phyloP scores from a whole-genome alignment of 2,329 filamentous ascomycete species.

The Calonectria crousiana region DNA sequence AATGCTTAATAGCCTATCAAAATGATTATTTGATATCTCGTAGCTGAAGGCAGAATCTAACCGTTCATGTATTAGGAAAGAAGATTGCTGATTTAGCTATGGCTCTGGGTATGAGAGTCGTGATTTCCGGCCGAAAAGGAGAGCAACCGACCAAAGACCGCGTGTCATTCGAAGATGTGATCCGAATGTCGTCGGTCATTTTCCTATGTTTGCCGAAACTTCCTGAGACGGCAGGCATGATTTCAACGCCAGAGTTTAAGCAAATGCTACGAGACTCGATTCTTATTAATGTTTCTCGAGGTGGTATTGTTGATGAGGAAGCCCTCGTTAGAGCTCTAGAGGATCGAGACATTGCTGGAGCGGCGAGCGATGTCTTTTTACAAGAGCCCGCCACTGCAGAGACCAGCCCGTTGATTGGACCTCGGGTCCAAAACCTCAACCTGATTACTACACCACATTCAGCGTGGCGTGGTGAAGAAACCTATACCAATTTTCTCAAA shows the following conservation, averaged over 20 bases:
- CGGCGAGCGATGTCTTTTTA: slow-evolving; percentile 10
- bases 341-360: slow-evolving; percentile 1
- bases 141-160: not conserved
- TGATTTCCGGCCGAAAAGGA: not conserved
- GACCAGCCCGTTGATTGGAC: not conserved
- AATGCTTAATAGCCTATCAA: not conserved
- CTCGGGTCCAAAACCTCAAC: not conserved
- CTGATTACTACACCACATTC: slow-evolving; percentile 1
- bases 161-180: slow-evolving; percentile 5
- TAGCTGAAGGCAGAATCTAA: not conserved
- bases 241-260: slow-evolving; percentile 1
- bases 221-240: not conserved
- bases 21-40: not conserved
- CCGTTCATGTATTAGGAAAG: not conserved
- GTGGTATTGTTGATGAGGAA: slow-evolving; percentile 7
- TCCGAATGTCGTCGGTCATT: slow-evolving; percentile 1
- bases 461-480: slow-evolving; percentile 6
- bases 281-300: slow-evolving; percentile 8
- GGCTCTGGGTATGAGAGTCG: slow-evolving; percentile 8
- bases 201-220: not conserved
- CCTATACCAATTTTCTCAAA: not conserved
- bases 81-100: not conserved
- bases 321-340: not conserved
- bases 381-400: slow-evolving; percentile 1
- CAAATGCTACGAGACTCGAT: slow-evolving; percentile 1